Evolutionary conservation across 2,329 filamentous ascomycete species (phyloP), one percentile per base, ranked within the genome.

Genomic region (Cladosporium oxysporum): DNA sequence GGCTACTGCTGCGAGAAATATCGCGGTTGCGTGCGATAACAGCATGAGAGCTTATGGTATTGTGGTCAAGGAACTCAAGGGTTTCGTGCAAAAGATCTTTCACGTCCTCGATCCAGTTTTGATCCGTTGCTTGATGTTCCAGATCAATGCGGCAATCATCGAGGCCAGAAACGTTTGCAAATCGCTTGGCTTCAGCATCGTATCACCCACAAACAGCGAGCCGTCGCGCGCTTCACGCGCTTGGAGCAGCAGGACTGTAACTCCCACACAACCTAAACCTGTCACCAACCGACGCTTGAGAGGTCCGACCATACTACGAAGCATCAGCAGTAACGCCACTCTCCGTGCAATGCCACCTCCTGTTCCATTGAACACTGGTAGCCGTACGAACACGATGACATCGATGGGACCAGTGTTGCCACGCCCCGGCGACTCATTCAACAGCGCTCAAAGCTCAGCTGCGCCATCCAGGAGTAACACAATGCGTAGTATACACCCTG

Each of bases 371-470:
- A 80, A 80, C 64, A 76, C 77, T 26, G 86, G 85, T 70, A 87
- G 85, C 71, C 80, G 84, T 55, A 83, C 83, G 12, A 86, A 84
- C 71, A 83, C 83, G 16, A 76, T 83, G 76, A 81, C 79, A 2
- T 71, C 71, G 65, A 77, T 76, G n/a, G 79, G 78, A 21, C 74
- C 79, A 7, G 77, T 76, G n/a, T 96, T 92, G 0, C 92, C 92
- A 55, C 88, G 91, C 28, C 96, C 92, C 8, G 91, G 90, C 52
- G 92, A 96, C 72, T 92, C 91, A 0, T 96, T 95, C 75, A 84
- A 83, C 1, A 63, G 61, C 26, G 61, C 49, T 8, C 53, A 68
- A 26, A 70, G 67, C 61, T 66, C 69, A 65, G 79, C 76, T 69
- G 29, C 35, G 5, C 78, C 72, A 73, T 80, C 78, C 21, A 78